phyloP scores from a whole-genome alignment of 352 stramenopile species.

The Pythium chondricola region DNA sequence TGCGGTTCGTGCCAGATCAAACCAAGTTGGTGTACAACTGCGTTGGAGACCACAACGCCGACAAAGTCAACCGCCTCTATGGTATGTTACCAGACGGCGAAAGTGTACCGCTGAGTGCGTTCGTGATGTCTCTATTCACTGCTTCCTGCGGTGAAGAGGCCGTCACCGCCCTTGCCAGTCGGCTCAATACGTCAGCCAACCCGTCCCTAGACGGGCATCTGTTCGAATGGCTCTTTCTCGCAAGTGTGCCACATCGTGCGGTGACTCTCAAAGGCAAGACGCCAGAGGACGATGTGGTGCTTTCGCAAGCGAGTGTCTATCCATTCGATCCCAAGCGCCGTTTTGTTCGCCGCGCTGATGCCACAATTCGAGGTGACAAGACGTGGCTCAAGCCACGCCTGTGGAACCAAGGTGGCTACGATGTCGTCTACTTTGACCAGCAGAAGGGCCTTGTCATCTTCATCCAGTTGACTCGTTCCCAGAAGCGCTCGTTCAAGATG shows the following conservation, averaged over 20 bases:
- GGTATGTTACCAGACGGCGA: conserved; percentile 4
- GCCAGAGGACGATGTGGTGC: conserved; percentile 5
- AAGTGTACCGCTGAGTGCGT: not conserved
- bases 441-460: conserved; percentile 20
- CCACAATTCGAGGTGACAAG: conserved; percentile 13
- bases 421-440: conserved; percentile 24
- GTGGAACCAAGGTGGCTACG: conserved; percentile 24
- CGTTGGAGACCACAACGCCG: not conserved
- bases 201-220: conserved; percentile 9
- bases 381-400: conserved; percentile 20
- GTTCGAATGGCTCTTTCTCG: conserved; percentile 14
- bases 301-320: too few species aligned
- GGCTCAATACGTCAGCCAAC: conserved; percentile 9
- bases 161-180: conserved; percentile 5
- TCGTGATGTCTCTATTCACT: conserved; percentile 8
- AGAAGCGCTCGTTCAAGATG: conserved; percentile 23
- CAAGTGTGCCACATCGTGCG: conserved; percentile 10
- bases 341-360: conserved; percentile 9
- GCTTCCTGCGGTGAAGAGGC: conserved; percentile 4
- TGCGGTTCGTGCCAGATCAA: not conserved
- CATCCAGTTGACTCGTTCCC: conserved; percentile 18
- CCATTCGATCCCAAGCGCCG: conserved; percentile 14
- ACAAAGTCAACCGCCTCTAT: conserved; percentile 6
- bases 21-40: not conserved
- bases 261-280: conserved; percentile 6